Conservation (phyloP, 1,139 yeast species). For the Saccharomyces hybrid region DNA sequence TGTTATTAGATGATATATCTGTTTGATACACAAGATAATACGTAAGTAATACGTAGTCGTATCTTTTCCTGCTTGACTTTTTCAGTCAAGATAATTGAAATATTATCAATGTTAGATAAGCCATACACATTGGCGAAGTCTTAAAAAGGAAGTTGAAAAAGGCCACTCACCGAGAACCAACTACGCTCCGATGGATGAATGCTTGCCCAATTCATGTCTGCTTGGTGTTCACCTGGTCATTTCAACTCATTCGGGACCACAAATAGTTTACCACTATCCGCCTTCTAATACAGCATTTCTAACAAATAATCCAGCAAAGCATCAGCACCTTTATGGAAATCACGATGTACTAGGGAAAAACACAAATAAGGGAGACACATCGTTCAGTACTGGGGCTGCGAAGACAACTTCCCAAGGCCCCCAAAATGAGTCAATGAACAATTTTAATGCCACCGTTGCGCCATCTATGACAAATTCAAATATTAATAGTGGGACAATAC, state of each 20-base stretch:
- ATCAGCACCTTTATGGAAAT: not conserved
- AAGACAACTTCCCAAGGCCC: not conserved
- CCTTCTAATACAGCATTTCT: constrained; percentile 31
- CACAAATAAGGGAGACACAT: not conserved
- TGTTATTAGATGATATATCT: not conserved
- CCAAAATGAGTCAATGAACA: not conserved
- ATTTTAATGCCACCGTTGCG: not conserved
- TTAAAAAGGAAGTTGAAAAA: too few relatives aligned
- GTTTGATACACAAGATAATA: too few relatives aligned
- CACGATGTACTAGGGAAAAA: not conserved
- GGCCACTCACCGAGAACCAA: too few relatives aligned
- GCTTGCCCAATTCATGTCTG: constrained; percentile 70
- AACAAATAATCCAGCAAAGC: not conserved
- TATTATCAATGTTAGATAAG: too few relatives aligned
- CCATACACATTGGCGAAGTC: too few relatives aligned
- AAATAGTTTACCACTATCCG: constrained; percentile 77
- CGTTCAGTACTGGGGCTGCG: not conserved
- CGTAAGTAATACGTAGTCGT: too few relatives aligned
- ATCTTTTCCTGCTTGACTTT: too few relatives aligned
- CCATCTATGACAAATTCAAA: not conserved
- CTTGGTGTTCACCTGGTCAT: constrained; percentile 69
- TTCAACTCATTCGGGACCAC: constrained; percentile 91
- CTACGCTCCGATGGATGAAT: constrained; percentile 4
- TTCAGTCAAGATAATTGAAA: too few relatives aligned
- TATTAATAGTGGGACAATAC: not conserved